phyloP scores from a whole-genome alignment of 345 rosid genomes.

The Eucalyptus tenuipes region DNA sequence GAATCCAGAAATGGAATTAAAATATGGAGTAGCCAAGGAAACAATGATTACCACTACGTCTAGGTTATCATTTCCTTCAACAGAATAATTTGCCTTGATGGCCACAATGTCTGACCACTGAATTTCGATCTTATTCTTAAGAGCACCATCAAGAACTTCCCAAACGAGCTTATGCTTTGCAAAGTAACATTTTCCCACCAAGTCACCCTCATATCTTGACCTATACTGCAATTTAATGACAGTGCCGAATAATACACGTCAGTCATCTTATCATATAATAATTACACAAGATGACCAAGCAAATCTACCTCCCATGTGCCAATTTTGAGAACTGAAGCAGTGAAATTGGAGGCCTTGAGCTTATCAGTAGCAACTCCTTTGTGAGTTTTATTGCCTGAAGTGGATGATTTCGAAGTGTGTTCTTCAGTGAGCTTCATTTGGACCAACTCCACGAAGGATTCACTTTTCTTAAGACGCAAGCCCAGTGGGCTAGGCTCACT shows the following conservation, averaged over 20 bases:
- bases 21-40: not conserved
- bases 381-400: slow-evolving; percentile 1
- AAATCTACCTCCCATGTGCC: slow-evolving; percentile 66
- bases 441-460: slow-evolving; percentile 53
- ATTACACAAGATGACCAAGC: not conserved
- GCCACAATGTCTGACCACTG: slow-evolving; percentile 75
- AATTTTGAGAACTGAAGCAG: slow-evolving; percentile 43
- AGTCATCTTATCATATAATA: not conserved
- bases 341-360: slow-evolving; percentile 64
- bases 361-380: slow-evolving; percentile 19
- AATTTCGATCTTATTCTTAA: slow-evolving; percentile 70
- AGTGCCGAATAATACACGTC: not conserved
- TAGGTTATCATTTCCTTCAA: slow-evolving; percentile 34
- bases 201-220: slow-evolving; percentile 60
- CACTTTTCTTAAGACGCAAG: slow-evolving; percentile 47
- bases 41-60: slow-evolving; percentile 39
- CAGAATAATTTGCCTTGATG: slow-evolving; percentile 39
- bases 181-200: slow-evolving; percentile 71
- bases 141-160: slow-evolving; percentile 77
- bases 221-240: slow-evolving; percentile 23
- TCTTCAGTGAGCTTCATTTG: slow-evolving; percentile 51
- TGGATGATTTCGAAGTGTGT: not conserved
- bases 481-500: slow-evolving; percentile 68
- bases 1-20: not conserved
- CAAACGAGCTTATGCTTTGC: slow-evolving; percentile 74